These are phyloP conservation scores for Amborella trichopoda DNA, from an alignment of 164 flowering plant species.

Conservation along the genomic window DNA sequence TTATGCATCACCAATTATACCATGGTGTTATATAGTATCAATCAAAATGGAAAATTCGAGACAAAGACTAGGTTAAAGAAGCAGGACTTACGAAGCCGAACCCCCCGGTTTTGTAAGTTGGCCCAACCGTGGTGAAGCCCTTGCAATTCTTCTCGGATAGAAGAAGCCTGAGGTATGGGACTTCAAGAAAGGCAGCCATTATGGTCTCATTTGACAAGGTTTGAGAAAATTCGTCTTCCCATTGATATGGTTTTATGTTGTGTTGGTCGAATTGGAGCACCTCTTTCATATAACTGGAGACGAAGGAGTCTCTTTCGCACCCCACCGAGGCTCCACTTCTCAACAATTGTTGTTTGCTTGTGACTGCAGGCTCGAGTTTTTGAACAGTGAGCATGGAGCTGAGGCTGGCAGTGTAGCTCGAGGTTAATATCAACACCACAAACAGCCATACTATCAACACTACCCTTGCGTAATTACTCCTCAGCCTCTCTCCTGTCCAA, in stretches of 20 bases:
- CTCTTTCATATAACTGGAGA: constrained; percentile 3
- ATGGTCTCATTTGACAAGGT: constrained; percentile 1
- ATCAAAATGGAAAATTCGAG: neutral
- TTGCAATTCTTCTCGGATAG: constrained; percentile 5
- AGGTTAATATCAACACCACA: constrained; percentile 12
- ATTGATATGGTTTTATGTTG: constrained; percentile 2
- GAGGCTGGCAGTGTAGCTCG: constrained; percentile 18
- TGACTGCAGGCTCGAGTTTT: constrained; percentile 1
- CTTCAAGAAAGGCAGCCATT: constrained; percentile 9
- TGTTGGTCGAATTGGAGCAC: constrained; percentile 4
- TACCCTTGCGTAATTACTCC: constrained; percentile 10
- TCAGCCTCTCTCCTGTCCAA: constrained; percentile 8
- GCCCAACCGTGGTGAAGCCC: neutral
- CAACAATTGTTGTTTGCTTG: neutral
- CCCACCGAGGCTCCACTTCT: constrained; percentile 5
- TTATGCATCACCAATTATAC: too few relatives aligned
- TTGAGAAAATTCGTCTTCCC: neutral
- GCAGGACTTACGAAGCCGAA: constrained; percentile 7
- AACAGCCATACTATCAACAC: constrained; percentile 18
- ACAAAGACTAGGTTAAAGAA: neutral
- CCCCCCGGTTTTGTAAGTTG: constrained; percentile 9
- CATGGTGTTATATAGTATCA: too few relatives aligned
- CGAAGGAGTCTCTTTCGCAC: constrained; percentile 6
- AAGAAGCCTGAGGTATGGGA: constrained; percentile 3
- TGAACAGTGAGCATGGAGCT: constrained; percentile 12